Conservation (phyloP, 2,329 filamentous ascomycete species). For the Trichoderma atroviride region DNA sequence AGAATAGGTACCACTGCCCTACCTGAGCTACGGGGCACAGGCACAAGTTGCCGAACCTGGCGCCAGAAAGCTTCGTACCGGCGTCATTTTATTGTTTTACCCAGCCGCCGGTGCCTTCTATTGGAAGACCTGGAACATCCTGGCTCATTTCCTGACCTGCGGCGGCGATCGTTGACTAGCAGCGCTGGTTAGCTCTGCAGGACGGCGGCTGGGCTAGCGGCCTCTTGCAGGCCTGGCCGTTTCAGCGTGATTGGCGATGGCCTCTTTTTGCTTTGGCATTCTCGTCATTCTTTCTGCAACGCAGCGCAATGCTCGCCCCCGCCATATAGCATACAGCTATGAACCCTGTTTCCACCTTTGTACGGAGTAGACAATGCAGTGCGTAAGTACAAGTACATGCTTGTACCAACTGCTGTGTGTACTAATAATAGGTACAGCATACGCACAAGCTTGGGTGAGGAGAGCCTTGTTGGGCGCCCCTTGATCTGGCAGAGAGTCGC, state of each 20-base stretch:
- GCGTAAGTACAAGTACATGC: not conserved
- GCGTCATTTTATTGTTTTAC: not conserved
- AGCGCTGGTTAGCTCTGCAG: not conserved
- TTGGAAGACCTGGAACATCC: not conserved
- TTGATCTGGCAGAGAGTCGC: slow-evolving; percentile 10
- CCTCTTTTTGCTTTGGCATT: not conserved
- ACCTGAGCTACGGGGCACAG: not conserved
- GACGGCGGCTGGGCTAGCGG: not conserved
- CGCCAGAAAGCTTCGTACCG: not conserved
- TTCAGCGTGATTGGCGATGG: slow-evolving; percentile 9
- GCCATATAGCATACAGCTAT: not conserved
- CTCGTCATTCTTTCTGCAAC: not conserved
- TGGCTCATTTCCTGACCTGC: not conserved
- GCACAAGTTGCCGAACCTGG: not conserved
- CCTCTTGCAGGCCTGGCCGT: slow-evolving; percentile 18
- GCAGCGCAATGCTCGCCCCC: not conserved
- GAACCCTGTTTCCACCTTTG: not conserved
- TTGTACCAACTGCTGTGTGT: not conserved
- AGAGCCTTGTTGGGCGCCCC: not conserved
- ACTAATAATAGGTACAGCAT: not conserved
- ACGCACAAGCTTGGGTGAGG: not conserved
- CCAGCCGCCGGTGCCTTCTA: not conserved
- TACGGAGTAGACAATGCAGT: not conserved
- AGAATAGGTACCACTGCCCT: not conserved
- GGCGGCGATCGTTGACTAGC: slow-evolving; percentile 18